Conservation (phyloP, 2,329 filamentous ascomycete genomes). For the Ophiostoma quercus region DNA sequence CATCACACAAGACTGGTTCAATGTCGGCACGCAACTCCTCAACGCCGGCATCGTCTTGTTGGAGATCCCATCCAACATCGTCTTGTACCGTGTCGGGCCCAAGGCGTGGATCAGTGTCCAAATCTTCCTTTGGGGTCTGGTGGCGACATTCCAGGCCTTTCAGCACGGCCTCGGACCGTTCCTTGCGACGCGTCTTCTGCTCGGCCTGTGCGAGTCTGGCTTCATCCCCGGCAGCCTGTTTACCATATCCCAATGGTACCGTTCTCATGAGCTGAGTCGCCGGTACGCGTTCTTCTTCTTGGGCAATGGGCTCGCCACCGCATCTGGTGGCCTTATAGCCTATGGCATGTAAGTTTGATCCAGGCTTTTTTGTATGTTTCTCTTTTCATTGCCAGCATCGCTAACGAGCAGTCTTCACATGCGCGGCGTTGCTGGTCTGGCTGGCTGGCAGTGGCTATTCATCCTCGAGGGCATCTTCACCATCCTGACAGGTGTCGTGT, state of each 20-base stretch:
- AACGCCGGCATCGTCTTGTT: conserved; percentile 34
- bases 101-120: conserved; percentile 51
- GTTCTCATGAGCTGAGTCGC: conserved; percentile 42
- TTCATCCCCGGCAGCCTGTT: conserved; percentile 45
- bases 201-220: conserved; percentile 38
- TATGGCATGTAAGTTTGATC: not conserved
- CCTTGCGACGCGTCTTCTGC: conserved; percentile 34
- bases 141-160: conserved; percentile 52
- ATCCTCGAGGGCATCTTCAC: conserved; percentile 49
- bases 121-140: conserved; percentile 49
- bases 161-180: conserved; percentile 40
- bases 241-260: conserved; percentile 47
- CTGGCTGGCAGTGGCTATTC: conserved; percentile 57
- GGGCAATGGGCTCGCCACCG: conserved; percentile 33
- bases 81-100: conserved; percentile 45
- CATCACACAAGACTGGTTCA: conserved; percentile 47
- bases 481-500: conserved; percentile 40
- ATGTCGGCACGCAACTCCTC: conserved; percentile 46
- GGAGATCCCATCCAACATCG: conserved; percentile 43
- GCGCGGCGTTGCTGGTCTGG: conserved; percentile 41
- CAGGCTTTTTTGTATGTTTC: not conserved
- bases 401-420: conserved; percentile 39
- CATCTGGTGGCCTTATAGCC: not conserved
- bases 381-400: not conserved
- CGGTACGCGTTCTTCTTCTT: conserved; percentile 43